A percentile compares a stretch with the other conserved stretches of the same genome.
These are phyloP conservation scores for Tetradesmus lagerheimii DNA, from an alignment of 139 green algal species.

Conservation along the genomic window DNA sequence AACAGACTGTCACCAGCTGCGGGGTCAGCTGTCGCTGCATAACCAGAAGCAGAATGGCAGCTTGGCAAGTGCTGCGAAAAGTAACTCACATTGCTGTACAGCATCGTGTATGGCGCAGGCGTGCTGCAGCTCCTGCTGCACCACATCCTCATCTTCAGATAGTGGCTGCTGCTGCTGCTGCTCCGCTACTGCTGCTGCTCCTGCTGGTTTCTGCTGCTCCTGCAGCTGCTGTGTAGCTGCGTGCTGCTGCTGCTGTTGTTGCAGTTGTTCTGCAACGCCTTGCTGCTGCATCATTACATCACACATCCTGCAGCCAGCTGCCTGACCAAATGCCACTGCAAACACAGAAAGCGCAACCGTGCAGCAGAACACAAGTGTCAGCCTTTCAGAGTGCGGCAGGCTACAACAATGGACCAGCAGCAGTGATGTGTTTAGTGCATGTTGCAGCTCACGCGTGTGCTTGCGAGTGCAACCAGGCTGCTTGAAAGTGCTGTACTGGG, in stretches of 20 bases:
- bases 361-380: not conserved
- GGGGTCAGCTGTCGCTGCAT: too few relatives aligned
- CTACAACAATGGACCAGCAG: too few relatives aligned
- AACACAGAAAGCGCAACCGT: too few relatives aligned
- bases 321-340: slow-evolving; percentile 31
- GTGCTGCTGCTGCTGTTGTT: slow-evolving; percentile 46
- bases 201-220: not conserved
- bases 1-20: too few relatives aligned
- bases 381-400: not conserved
- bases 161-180: not conserved
- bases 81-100: slow-evolving; percentile 19
- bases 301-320: slow-evolving; percentile 39
- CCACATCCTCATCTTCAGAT: slow-evolving; percentile 4
- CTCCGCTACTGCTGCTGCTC: slow-evolving; percentile 8
- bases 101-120: not conserved
- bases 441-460: too few relatives aligned
- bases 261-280: not conserved
- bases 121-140: slow-evolving; percentile 29
- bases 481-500: too few relatives aligned
- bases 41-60: too few relatives aligned
- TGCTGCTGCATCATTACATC: slow-evolving; percentile 39
- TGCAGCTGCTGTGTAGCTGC: not conserved
- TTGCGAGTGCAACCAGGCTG: too few relatives aligned
- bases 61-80: not conserved
- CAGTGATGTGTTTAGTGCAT: too few relatives aligned